Evolutionary conservation across 2,329 filamentous ascomycete genomes (phyloP), one percentile per base, ranked within the genome.

Genomic region (Pseudogymnoascus sp.): DNA sequence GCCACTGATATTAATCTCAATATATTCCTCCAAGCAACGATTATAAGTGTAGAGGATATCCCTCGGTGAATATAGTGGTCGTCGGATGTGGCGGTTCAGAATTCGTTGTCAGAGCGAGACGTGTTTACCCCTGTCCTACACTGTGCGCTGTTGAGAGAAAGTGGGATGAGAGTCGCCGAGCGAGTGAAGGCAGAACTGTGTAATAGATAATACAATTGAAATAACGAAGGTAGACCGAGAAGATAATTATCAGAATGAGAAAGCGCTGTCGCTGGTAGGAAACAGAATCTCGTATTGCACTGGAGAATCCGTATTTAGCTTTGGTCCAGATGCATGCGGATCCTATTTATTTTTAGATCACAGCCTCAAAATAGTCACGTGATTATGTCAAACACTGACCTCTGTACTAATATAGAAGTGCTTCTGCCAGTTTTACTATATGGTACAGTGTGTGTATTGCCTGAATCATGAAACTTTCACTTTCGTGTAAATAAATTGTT

Each of bases 141-240:
- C 34, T 61, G 59, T 45, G 59, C 34, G 34, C 12, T 61, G 34
- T 45, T 39, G 34, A 26, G 59, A 39, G 31, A 23, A 42, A 16
- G 21, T 23, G 16, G 34, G 14, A 16, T 26, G 36, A 60, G 29
- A 18, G 61, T 59, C 14, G 45, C 61, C 61, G 40, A 62, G 61
- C 61, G 45, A 62, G 61, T 62, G 61, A 62, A 61, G 39, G 61
- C 61, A 45, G 16, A 18, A 57, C 51, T 57, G 51, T 7, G 51
- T 34, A 34, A 21, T 57, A 57, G 29, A 57, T 57, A 57, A 36
- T 57, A 57, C 29, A 57, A 57, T 57, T 3, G 16, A 34, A 57
- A 57, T 54, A 57, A 34, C 51, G 29, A 57, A 18, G 51, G 29
- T 3, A 12, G 51, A 16, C 18, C 29, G 34, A 57, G 29, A 57